Evolutionary conservation across 805 yeast genomes (phyloP), one percentile per base, ranked within the genome.

Genomic region (Metschnikowia noctiluminum): DNA sequence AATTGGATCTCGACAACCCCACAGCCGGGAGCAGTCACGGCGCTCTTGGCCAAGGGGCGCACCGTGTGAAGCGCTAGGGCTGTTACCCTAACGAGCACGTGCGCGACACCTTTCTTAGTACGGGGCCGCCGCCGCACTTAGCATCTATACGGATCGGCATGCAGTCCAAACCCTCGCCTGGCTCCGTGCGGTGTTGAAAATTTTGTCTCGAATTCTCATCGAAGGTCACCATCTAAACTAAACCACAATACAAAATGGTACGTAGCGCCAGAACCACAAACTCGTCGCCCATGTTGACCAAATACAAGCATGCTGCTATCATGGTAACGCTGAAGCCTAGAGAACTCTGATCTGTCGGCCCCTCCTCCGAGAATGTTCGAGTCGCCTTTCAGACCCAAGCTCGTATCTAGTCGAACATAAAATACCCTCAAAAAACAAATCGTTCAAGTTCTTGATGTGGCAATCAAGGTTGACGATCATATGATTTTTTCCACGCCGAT

Each of bases 201-300:
- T 56, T 56, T 56, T 56, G 49, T 49, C 51, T 30, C 48, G 34
- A 45, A 38, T 55, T 47, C 51, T 45, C 51, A 43, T 43, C 50
- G 35, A 35, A 37, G 28, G 15, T 21, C n/a, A n/a, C n/a, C 9
- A 34, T 38, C 46, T 36, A 50, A 42, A 51, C 40, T 40, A 46
- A 50, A 54, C 46, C 56, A 49, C 57, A 50, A 43, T 43, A 56
- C 51, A 50, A 55, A 57, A 57, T 57, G 61, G 61, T 57, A 57
- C 54, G 61, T 57, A 40, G 46, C 40, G 27, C 26, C 12, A 32
- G 26, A n/a, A 31, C 28, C 39, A 13, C 32, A 40, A 21, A 21
- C 16, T 21, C 13, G 30, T 13, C 38, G n/a, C 35, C 15, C 10
- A n/a, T 28, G 42, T 7, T 28, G 32, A 8, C 28, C n/a, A 21